Evolutionary conservation across 2,329 filamentous ascomycete species (phyloP), one percentile per base, ranked within the genome.

Genomic region (Canariomyces notabilis): DNA sequence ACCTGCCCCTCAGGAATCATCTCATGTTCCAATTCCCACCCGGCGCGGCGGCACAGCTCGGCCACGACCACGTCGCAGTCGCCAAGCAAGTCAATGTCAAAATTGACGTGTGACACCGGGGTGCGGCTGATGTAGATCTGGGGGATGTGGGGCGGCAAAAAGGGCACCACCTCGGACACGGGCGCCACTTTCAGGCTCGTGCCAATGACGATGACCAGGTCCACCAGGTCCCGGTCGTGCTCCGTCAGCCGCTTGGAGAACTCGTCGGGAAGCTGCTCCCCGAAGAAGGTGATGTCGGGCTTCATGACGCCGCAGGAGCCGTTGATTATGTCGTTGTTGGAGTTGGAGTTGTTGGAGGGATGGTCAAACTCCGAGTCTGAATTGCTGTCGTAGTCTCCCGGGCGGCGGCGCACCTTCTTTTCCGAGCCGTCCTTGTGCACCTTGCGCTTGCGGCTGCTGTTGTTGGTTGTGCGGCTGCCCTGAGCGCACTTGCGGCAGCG

Each of bases 281-380:
- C 91, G 60, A 97, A 97, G 72, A 98, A 97, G 37, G 89, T 97
- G 62, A 98, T 97, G 69, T 97, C 91, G 7, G 93, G 93, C 75
- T 87, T 95, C 89, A 95, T 95, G 62, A 95, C 82, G 46, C 87
- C 89, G 2, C 82, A 78, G 38, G 76, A 73, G 2, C 82, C 80
- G 32, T 86, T 39, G 23, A 29, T 12, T 12, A 12, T 29, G 26
- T 29, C 42, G 23, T 16, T 37, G 19, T n/a, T 29, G 16, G 20
- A 4, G 20, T n/a, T 26, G 23, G 37, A 23, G 2, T 22, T 11
- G 6, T 20, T 12, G 26, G 33, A 79, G 55, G 83, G 75, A 60
- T 84, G 80, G 45, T 80, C 72, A 50, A 61, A 74, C 33, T 74
- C 71, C 21, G 70, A 69, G 43, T 75, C 72, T 12, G 74, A 66